Conservation (phyloP, 768 basidiomycete genomes). For the Leccinum pellstonianum region DNA sequence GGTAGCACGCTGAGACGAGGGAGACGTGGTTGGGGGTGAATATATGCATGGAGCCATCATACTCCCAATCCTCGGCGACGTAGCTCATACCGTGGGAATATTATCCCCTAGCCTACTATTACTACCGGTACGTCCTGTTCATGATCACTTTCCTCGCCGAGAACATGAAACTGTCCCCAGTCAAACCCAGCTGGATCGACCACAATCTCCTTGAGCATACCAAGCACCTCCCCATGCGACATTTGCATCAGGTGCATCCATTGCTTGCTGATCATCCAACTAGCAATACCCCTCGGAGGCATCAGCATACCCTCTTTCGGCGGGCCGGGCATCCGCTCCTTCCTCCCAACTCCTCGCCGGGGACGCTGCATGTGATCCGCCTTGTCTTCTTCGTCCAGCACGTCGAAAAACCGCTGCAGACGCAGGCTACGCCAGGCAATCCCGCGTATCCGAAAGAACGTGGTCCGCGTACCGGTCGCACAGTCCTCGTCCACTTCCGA, state of each 20-base stretch:
- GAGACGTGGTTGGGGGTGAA: constrained; percentile 84
- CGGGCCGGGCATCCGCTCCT: constrained; percentile 52
- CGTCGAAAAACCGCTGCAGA: constrained; percentile 56
- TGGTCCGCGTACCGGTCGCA: constrained; percentile 29
- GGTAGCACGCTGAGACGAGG: constrained; percentile 85
- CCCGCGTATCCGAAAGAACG: constrained; percentile 53
- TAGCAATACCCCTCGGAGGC: constrained; percentile 61
- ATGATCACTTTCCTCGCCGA: constrained; percentile 58
- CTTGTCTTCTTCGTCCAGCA: constrained; percentile 58
- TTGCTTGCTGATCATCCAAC: constrained; percentile 75
- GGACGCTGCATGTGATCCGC: constrained; percentile 45
- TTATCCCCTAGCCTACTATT: constrained; percentile 22
- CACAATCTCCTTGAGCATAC: constrained; percentile 43
- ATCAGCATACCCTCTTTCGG: constrained; percentile 55
- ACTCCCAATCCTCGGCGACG: background rate
- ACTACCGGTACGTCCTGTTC: background rate
- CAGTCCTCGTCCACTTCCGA: constrained; percentile 52
- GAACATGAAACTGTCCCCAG: constrained; percentile 45
- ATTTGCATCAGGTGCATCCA: constrained; percentile 50
- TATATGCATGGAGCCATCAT: constrained; percentile 53
- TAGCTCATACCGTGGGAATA: constrained; percentile 17
- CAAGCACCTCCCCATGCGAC: constrained; percentile 48
- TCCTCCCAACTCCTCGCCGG: constrained; percentile 57
- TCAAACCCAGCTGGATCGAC: constrained; percentile 47
- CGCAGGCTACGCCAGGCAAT: constrained; percentile 68